Percentiles rank a stretch among this genome's conserved stretches.
Evolutionary conservation across 495 filamentous ascomycete species (phyloP).

Genomic region (Bacidia rubella): DNA sequence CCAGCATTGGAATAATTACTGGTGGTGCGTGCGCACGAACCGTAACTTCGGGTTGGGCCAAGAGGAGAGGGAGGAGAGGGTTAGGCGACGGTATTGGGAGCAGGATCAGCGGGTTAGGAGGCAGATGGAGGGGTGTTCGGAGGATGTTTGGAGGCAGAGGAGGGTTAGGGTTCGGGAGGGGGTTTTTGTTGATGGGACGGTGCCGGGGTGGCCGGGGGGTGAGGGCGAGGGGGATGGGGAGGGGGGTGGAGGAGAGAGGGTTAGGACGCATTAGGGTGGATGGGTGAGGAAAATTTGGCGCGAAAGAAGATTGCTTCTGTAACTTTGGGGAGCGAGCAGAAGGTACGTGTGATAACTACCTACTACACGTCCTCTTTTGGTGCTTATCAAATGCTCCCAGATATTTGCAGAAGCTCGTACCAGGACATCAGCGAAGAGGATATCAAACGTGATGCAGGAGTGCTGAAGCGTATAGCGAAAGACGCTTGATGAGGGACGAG

Average conservation of each 20-base stretch:
- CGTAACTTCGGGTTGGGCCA: constrained; percentile 27
- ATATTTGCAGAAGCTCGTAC: too few relatives aligned
- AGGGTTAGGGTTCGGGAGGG: constrained; percentile 28
- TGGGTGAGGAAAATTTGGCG: too few relatives aligned
- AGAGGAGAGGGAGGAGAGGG: constrained; percentile 37
- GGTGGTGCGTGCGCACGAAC: constrained; percentile 88
- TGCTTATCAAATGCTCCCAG: too few relatives aligned
- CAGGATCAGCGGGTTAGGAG: constrained; percentile 51
- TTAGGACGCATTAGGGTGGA: not conserved
- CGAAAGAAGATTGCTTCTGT: too few relatives aligned
- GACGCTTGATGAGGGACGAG: too few relatives aligned
- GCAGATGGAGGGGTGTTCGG: constrained; percentile 61
- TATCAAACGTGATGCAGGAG: too few relatives aligned
- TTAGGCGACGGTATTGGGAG: constrained; percentile 58
- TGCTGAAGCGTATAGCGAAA: too few relatives aligned
- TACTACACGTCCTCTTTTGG: too few relatives aligned
- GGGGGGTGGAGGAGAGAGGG: not conserved
- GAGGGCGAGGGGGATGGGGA: not conserved
- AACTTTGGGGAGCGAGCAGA: too few relatives aligned
- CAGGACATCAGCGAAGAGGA: too few relatives aligned
- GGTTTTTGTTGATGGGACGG: constrained; percentile 18
- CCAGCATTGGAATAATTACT: constrained; percentile 78
- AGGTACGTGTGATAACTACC: too few relatives aligned
- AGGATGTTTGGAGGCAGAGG: constrained; percentile 82
- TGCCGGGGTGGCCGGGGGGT: constrained; percentile 11